Evolutionary conservation across 2,329 filamentous ascomycete species (phyloP), one percentile per base, ranked within the genome.

Genomic region (Cylindrodendrum hubeiense): DNA sequence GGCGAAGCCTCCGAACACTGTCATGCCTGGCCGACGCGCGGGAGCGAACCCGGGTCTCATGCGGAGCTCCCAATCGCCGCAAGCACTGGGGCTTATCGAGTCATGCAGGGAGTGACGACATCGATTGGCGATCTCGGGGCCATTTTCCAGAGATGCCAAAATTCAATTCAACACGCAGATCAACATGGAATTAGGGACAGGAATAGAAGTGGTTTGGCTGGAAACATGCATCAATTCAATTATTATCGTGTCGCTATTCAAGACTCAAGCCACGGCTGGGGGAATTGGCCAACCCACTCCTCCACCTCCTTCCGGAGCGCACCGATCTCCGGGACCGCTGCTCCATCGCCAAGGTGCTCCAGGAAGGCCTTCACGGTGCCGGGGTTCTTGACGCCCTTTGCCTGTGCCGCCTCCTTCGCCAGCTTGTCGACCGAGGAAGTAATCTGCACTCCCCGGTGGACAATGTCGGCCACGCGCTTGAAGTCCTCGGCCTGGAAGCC

Each of bases 401-500:
- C 87, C 78, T 90, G 86, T 6, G 89, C 88, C 22, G 87, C 86
- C 74, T 91, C 89, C 71, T 87, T 86, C 3, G 90, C 90, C 70
- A 88, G 87, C 79, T 87, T 91, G 80, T 94, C 90, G 33, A 96
- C 82, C 64, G 90, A 86, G 71, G 91, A 86, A 1, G 93, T 91
- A 72, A 96, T 93, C 28, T 87, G 87, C 52, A 97, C 93, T 1
- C 91, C 91, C 44, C 92, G 89, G 80, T 94, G 91, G 59, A 96
- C 92, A 72, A 95, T 93, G 74, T 93, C 91, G 15, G 92, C 93
- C 15, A 96, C 92, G 9, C 92, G 87, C 65, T 88, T 88, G 80
- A 98, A 98, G 81, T 98, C 95, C 53, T 91, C 89, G 72, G 93
- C 90, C 68, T 87, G 87, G 80, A 98, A 94, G 9, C 95, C 95